Base-by-base conservation (phyloP, 129 eudicot genomes). In the Mikania micrantha region DNA sequence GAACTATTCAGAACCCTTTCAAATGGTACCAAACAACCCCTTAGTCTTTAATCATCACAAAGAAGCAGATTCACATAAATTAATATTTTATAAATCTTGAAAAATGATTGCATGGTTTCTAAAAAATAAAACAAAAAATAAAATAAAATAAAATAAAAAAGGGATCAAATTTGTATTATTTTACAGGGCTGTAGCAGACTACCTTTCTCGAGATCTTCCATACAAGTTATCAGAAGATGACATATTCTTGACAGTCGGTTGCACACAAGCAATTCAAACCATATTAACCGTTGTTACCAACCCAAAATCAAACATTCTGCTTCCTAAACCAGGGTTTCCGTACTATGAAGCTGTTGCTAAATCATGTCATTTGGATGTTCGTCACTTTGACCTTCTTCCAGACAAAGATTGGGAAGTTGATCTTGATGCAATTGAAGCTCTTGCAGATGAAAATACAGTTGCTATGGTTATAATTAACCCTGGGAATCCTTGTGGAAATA, bases 401-500 rank as follows among this genome's bases (percentile, higher is more conserved):
- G 91, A 82, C 5, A 84, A 66, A 35, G 78, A 76, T 52, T 90
- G 97, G 97, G 97, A 90, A 53, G 89, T 84, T 19, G 85, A 90
- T 64, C 81, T 87, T 59, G 82, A 74, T 60, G 81, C 83, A 19
- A 87, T 90, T 39, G 91, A 90, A 87, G 72, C 81, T 78, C 76
- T 90, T 3, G 84, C 95, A 12, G 95, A 90, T 78, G 87, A 87
- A 61, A 90, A 90, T 45, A 90, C 97, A 22, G 87, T 80, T 34
- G 97, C 95, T 4, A 78, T 90, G 75, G 95, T 84, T 38, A 72
- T 90, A 60, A 90, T 90, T 13, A 90, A 90, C 70, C 97, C 97
- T 1, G 97, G 97, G 17, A 90, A 90, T 75, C 97, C 97, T 54
- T 90, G 97, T 74, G 97, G 97, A 20, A 90, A 90, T 84, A 91